Evolutionary conservation across 768 basidiomycete species (phyloP).

Genomic region (Gloeostereum incarnatum): DNA sequence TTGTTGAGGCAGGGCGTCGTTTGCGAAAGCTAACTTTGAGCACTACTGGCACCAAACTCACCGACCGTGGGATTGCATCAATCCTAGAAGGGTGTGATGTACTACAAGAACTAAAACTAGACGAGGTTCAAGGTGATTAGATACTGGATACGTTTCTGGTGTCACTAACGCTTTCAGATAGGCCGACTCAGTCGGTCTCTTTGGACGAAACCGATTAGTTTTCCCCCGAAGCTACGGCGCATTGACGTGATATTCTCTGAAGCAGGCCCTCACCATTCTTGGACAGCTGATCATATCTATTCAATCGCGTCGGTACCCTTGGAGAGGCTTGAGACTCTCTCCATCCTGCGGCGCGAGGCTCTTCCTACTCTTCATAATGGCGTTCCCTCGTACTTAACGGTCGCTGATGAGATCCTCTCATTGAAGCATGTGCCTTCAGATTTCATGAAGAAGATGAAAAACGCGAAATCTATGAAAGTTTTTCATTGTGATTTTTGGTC

Average conservation of each 20-base stretch:
- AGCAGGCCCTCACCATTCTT: constrained; percentile 25
- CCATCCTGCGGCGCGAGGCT: constrained; percentile 16
- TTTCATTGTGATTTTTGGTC: constrained; percentile 31
- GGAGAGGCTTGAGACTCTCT: constrained; percentile 14
- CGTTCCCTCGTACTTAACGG: constrained; percentile 11
- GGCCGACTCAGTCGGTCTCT: constrained; percentile 24
- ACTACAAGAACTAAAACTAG: constrained; percentile 20
- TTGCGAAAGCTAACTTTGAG: constrained; percentile 20
- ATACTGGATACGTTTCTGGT: neutral
- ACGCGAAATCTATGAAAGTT: constrained; percentile 13
- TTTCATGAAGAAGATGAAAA: constrained; percentile 17
- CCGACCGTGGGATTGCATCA: constrained; percentile 20
- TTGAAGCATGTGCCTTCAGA: constrained; percentile 20
- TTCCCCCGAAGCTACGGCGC: constrained; percentile 16
- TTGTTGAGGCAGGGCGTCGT: constrained; percentile 20
- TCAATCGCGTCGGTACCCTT: constrained; percentile 22
- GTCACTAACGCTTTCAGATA: constrained; percentile 6
- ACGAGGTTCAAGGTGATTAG: constrained; percentile 26
- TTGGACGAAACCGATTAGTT: constrained; percentile 20
- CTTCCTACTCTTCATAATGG: constrained; percentile 13
- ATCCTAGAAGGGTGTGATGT: constrained; percentile 24
- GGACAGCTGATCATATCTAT: constrained; percentile 26
- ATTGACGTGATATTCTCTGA: constrained; percentile 20
- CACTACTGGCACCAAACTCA: constrained; percentile 27
- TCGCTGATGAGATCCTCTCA: constrained; percentile 17